phyloP scores from a whole-genome alignment of 495 filamentous ascomycete species.

The Trichoderma erinaceum region DNA sequence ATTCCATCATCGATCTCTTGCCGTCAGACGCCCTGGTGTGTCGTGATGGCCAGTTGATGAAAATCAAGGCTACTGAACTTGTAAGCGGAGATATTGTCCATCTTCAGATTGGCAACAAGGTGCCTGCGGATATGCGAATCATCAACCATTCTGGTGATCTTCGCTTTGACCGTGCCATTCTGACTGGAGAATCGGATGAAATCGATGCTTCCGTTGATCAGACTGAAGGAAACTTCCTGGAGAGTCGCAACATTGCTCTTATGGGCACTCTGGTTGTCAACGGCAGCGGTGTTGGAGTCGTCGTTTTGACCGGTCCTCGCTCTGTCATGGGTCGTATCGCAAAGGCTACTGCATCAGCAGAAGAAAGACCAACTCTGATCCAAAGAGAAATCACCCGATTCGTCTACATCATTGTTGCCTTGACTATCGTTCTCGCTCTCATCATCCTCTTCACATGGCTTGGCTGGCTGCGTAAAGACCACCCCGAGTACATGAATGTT shows the following conservation, averaged over 20 bases:
- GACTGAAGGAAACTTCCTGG: slow-evolving; percentile 29
- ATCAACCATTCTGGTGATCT: slow-evolving; percentile 25
- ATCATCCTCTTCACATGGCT: slow-evolving; percentile 20
- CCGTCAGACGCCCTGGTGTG: slow-evolving; percentile 24
- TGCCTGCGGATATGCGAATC: slow-evolving; percentile 22
- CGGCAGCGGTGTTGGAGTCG: slow-evolving; percentile 30
- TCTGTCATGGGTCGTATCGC: slow-evolving; percentile 37
- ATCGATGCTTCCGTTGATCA: slow-evolving; percentile 20
- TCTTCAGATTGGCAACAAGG: slow-evolving; percentile 20
- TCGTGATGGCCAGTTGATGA: slow-evolving; percentile 18
- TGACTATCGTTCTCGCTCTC: slow-evolving; percentile 25
- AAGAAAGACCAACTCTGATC: slow-evolving; percentile 26
- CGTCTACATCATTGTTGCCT: slow-evolving; percentile 27
- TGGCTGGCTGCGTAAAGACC: slow-evolving; percentile 52
- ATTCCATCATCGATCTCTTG: slow-evolving; percentile 29
- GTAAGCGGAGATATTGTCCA: slow-evolving; percentile 16
- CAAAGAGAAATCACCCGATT: slow-evolving; percentile 33
- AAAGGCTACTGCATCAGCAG: slow-evolving; percentile 25
- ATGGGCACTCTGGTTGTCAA: slow-evolving; percentile 26
- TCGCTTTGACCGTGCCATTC: slow-evolving; percentile 28
- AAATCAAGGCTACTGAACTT: slow-evolving; percentile 16
- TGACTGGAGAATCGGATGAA: slow-evolving; percentile 30
- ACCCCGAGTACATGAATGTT: slow-evolving; percentile 62
- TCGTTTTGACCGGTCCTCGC: slow-evolving; percentile 30
- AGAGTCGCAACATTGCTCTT: slow-evolving; percentile 28